Evolutionary conservation across 768 basidiomycete genomes (phyloP).

Genomic region (Lactifluus subvellereus): DNA sequence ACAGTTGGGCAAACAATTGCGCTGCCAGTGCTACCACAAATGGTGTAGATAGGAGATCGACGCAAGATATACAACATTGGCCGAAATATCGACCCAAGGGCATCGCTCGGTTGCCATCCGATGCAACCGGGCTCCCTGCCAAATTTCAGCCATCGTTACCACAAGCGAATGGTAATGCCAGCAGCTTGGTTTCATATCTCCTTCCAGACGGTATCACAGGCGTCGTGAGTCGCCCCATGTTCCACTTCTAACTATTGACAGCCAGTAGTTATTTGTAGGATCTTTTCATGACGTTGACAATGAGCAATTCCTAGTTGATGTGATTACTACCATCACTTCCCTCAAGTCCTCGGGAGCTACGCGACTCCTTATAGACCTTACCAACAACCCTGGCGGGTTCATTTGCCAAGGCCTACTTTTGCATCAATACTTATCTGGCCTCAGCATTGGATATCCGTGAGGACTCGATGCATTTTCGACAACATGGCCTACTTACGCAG

Average conservation of each 20-base stretch:
- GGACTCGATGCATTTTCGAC: slow-evolving; percentile 24
- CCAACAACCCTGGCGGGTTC: slow-evolving; percentile 57
- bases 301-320: slow-evolving; percentile 46
- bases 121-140: slow-evolving; percentile 43
- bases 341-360: slow-evolving; percentile 47
- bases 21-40: slow-evolving; percentile 46
- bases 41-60: slow-evolving; percentile 40
- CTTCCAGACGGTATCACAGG: slow-evolving; percentile 55
- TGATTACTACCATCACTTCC: slow-evolving; percentile 38
- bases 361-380: slow-evolving; percentile 51
- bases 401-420: slow-evolving; percentile 60
- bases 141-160: slow-evolving; percentile 48
- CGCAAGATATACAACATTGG: background rate
- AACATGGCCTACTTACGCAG: background rate
- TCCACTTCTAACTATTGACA: background rate
- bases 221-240: slow-evolving; percentile 39
- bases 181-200: slow-evolving; percentile 51
- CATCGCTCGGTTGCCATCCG: slow-evolving; percentile 35
- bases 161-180: slow-evolving; percentile 40
- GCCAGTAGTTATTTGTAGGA: slow-evolving; percentile 51
- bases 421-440: slow-evolving; percentile 52
- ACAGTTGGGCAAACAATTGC: slow-evolving; percentile 60
- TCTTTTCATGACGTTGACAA: slow-evolving; percentile 45
- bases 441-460: slow-evolving; percentile 48
- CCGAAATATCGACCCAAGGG: slow-evolving; percentile 29